Evolutionary conservation across 768 basidiomycete genomes (phyloP).

Genomic region (Ephemerocybe angulata): DNA sequence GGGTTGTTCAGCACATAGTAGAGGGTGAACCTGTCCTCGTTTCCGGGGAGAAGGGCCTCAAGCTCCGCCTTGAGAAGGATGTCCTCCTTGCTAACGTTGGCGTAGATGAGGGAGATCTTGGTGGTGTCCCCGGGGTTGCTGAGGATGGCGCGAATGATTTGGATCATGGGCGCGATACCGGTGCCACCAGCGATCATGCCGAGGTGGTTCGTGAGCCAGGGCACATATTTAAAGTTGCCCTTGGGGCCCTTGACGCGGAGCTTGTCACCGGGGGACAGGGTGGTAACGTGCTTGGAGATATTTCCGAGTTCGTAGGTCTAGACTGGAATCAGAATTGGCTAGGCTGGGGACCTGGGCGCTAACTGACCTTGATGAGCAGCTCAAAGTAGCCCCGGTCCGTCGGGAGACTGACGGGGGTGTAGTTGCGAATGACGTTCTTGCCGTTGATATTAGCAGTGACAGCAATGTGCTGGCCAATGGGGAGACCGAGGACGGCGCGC

Average conservation of each 20-base stretch:
- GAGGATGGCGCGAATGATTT: constrained; percentile 92
- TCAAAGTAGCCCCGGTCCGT: constrained; percentile 94
- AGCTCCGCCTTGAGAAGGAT: constrained; percentile 89
- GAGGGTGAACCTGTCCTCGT: constrained; percentile 63
- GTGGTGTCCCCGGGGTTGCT: constrained; percentile 87
- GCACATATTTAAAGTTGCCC: constrained; percentile 85
- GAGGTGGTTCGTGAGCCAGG: constrained; percentile 68
- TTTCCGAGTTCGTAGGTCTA: constrained; percentile 97
- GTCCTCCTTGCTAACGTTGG: constrained; percentile 90
- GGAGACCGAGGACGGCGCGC: constrained; percentile 83
- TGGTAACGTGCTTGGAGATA: constrained; percentile 82
- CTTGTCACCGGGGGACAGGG: constrained; percentile 83
- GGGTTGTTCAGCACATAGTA: constrained; percentile 95
- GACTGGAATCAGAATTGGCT: constrained; percentile 5
- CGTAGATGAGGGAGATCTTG: constrained; percentile 85
- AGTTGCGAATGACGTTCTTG: constrained; percentile 86
- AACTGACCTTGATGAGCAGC: constrained; percentile 86
- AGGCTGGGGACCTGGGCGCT: constrained; percentile 4
- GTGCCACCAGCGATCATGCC: constrained; percentile 99
- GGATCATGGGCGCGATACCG: constrained; percentile 98
- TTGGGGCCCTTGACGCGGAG: constrained; percentile 94
- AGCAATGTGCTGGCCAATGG: constrained; percentile 95
- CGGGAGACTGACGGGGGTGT: constrained; percentile 94
- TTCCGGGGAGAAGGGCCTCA: constrained; percentile 64
- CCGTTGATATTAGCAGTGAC: constrained; percentile 88